Conservation (phyloP, 805 yeast genomes). For the Teunomyces lycoperdinae region DNA sequence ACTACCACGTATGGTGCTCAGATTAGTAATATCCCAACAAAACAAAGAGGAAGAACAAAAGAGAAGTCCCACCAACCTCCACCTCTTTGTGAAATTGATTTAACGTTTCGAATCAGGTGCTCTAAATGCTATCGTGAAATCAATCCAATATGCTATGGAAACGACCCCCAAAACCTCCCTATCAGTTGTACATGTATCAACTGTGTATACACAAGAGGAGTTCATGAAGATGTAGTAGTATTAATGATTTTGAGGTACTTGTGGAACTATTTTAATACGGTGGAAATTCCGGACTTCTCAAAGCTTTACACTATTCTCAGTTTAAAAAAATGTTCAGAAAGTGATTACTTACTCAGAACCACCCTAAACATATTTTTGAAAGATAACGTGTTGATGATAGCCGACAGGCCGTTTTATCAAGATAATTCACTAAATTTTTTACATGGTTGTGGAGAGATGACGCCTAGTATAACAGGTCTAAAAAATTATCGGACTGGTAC, state of each 20-base stretch:
- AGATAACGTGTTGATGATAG: conserved; percentile 10
- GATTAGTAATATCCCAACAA: too few relatives aligned
- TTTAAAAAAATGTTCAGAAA: background rate
- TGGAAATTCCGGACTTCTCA: conserved; percentile 2
- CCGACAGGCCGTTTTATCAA: conserved; percentile 5
- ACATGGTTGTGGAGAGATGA: conserved; percentile 9
- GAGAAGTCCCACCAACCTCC: background rate
- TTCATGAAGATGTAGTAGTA: conserved; percentile 16
- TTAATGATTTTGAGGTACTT: conserved; percentile 36
- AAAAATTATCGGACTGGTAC: conserved; percentile 1
- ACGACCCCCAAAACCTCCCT: conserved; percentile 4
- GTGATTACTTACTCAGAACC: conserved; percentile 4
- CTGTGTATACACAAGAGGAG: conserved; percentile 25
- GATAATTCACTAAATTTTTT: background rate
- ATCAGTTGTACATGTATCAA: conserved; percentile 10
- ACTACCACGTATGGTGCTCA: too few relatives aligned
- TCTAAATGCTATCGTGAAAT: conserved; percentile 24
- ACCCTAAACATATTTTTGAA: conserved; percentile 12
- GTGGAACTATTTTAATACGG: conserved; percentile 19
- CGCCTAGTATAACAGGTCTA: conserved; percentile 11
- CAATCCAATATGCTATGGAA: conserved; percentile 37
- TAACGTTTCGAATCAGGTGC: conserved; percentile 17
- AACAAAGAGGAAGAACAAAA: background rate
- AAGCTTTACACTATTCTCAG: background rate
- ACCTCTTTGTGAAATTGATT: background rate